Evolutionary conservation across 495 filamentous ascomycete genomes (phyloP).

Genomic region (Aspergillus asperescens): DNA sequence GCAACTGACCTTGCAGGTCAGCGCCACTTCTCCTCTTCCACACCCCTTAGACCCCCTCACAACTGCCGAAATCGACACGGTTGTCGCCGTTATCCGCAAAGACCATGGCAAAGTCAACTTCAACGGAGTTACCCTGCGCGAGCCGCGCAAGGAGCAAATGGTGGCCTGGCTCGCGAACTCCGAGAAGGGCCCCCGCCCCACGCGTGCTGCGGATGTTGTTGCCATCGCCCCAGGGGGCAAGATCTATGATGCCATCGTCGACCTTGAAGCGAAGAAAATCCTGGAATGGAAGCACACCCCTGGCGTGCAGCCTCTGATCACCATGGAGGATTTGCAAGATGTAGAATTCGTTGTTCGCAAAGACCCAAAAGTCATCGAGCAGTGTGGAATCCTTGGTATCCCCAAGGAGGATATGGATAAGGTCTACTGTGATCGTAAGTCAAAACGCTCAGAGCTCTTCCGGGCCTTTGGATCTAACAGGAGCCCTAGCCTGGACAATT

Average conservation of each 20-base stretch:
- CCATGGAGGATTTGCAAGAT: constrained; percentile 87
- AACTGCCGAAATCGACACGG: constrained; percentile 68
- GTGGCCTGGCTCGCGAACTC: constrained; percentile 69
- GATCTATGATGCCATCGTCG: constrained; percentile 81
- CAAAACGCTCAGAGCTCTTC: too few relatives aligned
- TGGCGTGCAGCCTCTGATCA: constrained; percentile 86
- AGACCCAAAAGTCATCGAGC: constrained; percentile 87
- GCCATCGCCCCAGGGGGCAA: constrained; percentile 75
- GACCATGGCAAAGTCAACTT: constrained; percentile 70
- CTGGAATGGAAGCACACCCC: constrained; percentile 70
- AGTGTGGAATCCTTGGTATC: constrained; percentile 85
- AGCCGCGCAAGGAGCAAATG: constrained; percentile 87
- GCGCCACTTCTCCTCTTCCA: constrained; percentile 48
- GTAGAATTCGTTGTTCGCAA: constrained; percentile 78
- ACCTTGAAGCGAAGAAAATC: constrained; percentile 66
- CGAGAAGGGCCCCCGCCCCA: constrained; percentile 55
- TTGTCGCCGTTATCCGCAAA: constrained; percentile 63
- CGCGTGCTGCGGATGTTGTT: constrained; percentile 76
- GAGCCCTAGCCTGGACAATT: constrained; percentile 95
- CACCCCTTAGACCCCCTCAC: constrained; percentile 86
- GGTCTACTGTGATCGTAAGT: constrained; percentile 83
- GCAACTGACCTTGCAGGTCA: constrained; percentile 62
- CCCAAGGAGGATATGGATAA: constrained; percentile 82
- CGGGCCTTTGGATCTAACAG: too few relatives aligned
- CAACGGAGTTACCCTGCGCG: constrained; percentile 84